Conservation (phyloP, 306 rosid genomes). For the Quercus variabilis region DNA sequence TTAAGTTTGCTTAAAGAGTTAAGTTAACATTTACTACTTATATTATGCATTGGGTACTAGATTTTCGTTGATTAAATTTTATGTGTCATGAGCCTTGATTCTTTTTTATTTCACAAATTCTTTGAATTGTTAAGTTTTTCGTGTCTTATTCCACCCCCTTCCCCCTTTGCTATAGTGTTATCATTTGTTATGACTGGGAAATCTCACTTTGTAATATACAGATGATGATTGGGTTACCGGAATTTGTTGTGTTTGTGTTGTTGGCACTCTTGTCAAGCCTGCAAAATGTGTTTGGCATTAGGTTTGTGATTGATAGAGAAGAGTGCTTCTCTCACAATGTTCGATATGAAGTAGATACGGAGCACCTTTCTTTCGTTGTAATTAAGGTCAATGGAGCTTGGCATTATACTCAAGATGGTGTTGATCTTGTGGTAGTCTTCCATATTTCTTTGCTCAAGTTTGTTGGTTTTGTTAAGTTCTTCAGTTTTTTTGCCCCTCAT, state of each 20-base stretch:
- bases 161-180: background rate
- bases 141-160: background rate
- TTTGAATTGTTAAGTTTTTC: background rate
- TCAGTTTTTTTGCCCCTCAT: background rate
- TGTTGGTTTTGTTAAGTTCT: background rate
- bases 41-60: background rate
- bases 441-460: background rate
- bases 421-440: conserved; percentile 49
- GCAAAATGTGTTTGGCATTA: conserved; percentile 42
- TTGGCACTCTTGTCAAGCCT: conserved; percentile 29
- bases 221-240: conserved; percentile 38
- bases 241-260: conserved; percentile 15
- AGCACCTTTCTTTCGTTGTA: conserved; percentile 64
- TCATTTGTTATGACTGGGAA: background rate
- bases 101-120: background rate
- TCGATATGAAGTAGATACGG: conserved; percentile 47
- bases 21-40: background rate
- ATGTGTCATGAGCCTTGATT: background rate
- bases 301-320: conserved; percentile 64
- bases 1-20: background rate
- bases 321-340: conserved; percentile 61
- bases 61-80: background rate
- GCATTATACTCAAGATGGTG: conserved; percentile 46
- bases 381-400: conserved; percentile 46
- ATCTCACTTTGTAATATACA: background rate